Evolutionary conservation across 2,329 filamentous ascomycete genomes (phyloP).

Genomic region (Ilyonectria mors-panacis): DNA sequence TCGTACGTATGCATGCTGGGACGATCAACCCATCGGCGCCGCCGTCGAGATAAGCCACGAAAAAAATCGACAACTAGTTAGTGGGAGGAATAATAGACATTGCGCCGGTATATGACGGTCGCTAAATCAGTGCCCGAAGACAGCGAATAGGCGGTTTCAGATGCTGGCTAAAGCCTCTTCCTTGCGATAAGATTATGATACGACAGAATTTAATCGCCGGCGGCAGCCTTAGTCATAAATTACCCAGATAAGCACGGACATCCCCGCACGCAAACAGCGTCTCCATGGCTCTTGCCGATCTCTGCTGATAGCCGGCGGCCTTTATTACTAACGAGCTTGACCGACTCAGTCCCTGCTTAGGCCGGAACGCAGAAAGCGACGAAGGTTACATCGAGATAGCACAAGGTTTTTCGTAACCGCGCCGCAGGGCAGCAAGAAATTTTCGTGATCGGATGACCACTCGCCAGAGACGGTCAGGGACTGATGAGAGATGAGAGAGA

Average conservation of each 20-base stretch:
- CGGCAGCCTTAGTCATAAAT: slow-evolving; percentile 7
- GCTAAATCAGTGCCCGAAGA: neutral
- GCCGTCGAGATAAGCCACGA: neutral
- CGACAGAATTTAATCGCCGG: neutral
- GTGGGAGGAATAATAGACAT: neutral
- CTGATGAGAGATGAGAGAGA: no score
- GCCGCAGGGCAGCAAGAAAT: neutral
- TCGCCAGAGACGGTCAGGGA: neutral
- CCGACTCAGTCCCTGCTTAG: neutral
- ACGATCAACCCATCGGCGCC: neutral
- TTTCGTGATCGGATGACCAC: neutral
- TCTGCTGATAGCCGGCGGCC: slow-evolving; percentile 4
- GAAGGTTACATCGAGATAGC: neutral
- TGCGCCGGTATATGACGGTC: neutral
- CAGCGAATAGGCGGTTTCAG: neutral
- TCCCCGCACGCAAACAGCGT: neutral
- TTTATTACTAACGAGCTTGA: slow-evolving; percentile 1
- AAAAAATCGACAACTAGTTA: neutral
- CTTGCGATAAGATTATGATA: neutral
- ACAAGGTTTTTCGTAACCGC: neutral
- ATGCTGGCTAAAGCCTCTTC: neutral
- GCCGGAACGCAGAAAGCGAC: neutral
- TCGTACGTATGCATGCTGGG: neutral
- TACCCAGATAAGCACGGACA: neutral
- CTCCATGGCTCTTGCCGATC: neutral